These are phyloP conservation scores for Hordeum vulgare DNA, from an alignment of 176 grass and related monocot genomes.

Conservation along the genomic window MorexV3_pseudomolecules_assembly NC_058519.1:565781861-565782360, in stretches of 20 bases:
- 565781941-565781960: not conserved
- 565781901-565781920: constrained; percentile 15
- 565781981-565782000: not conserved
- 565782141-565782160: constrained; percentile 32
- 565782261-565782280: not conserved
- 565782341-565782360: not conserved
- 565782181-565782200: not conserved
- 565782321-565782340: not conserved
- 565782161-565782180: not conserved
- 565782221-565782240: not conserved
- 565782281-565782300: not conserved
- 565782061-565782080: not conserved
- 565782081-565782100: too few relatives aligned
- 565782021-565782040: not conserved
- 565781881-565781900: not conserved
- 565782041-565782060: constrained; percentile 14
- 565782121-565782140: not conserved
- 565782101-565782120: constrained; percentile 4
- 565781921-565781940: constrained; percentile 18
- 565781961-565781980: not conserved
- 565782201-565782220: constrained; percentile 19
- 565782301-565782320: not conserved
- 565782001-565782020: constrained; percentile 16
- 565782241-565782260: not conserved
- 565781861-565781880: constrained; percentile 3